A percentile compares a stretch with the other conserved stretches of the same genome.
phyloP scores from a whole-genome alignment of 192 early-diverging fungal genomes.

The Coemansia sp. region DNA sequence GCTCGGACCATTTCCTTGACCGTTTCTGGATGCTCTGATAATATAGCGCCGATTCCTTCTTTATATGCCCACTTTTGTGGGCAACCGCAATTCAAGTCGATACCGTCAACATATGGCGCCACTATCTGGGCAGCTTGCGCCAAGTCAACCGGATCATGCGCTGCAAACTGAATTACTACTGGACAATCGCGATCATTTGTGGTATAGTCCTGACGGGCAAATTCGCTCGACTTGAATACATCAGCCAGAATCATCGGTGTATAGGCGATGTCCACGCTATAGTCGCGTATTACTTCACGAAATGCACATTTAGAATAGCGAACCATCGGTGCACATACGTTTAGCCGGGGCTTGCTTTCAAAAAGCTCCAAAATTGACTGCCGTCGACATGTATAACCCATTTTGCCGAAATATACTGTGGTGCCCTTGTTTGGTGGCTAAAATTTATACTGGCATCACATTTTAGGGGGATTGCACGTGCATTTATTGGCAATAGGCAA shows the following conservation, averaged over 20 bases:
- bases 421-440: background rate
- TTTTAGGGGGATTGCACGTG: too few relatives aligned
- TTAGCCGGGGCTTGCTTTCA: conserved; percentile 61
- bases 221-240: conserved; percentile 82
- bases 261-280: conserved; percentile 84
- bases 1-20: conserved; percentile 88
- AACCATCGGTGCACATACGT: conserved; percentile 95
- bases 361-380: conserved; percentile 57
- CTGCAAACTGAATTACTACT: conserved; percentile 93
- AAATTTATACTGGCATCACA: too few relatives aligned
- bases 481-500: too few relatives aligned
- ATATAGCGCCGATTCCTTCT: conserved; percentile 80
- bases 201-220: conserved; percentile 81
- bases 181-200: conserved; percentile 80
- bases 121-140: conserved; percentile 83
- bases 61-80: conserved; percentile 94
- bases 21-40: conserved; percentile 85
- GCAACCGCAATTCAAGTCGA: conserved; percentile 91
- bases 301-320: conserved; percentile 94
- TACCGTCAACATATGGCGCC: conserved; percentile 69
- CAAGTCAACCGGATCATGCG: conserved; percentile 72
- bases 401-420: conserved; percentile 9
- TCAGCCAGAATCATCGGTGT: conserved; percentile 97
- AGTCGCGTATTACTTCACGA: conserved; percentile 78
- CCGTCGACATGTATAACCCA: conserved; percentile 30